Evolutionary conservation across 2,329 filamentous ascomycete species (phyloP), one percentile per base, ranked within the genome.

Genomic region (Cytospora leucostoma): DNA sequence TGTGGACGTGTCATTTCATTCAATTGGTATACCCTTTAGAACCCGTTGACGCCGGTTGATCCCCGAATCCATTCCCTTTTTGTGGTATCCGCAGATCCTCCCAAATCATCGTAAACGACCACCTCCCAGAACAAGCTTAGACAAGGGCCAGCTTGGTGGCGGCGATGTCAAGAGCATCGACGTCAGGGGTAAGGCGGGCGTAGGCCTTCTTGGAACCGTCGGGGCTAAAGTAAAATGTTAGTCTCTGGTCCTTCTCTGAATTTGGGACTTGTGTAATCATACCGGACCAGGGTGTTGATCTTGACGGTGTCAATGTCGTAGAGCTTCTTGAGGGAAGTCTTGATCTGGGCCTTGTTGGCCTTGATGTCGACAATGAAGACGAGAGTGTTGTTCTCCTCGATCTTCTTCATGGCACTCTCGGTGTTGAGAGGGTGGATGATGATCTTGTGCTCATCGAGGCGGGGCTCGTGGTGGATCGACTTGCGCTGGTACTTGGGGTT

Each of bases 261-360:
- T 34, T 4, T 6, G 10, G 27, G 17, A 19, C 4, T 7, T 7
- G 1, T 17, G 44, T 19, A 21, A 67, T 76, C 85, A 65, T 88
- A 94, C 91, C 93, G 91, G 85, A 99, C 93, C 73, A 99, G 88
- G 73, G 95, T 99, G 89, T 99, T 99, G 86, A 99, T 93, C 91
- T 98, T 98, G 83, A 98, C 84, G 74, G 88, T 91, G 77, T 97
- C 94, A 71, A 99, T 95, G 80, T 98, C 95, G 82, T 99, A 99
- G 72, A 98, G 90, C 89, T 95, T 97, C 93, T 98, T 99, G 72
- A 99, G 85, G 69, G 94, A 91, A 75, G 88, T 85, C 88, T 97
- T 97, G 85, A 99, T 99, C 86, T 99, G 95, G 78, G 93, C 89
- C 92, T 99, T 99, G 89, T 99, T 99, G 80, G 94, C 89, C 90